Evolutionary conservation across 148 eudicot species (phyloP), one percentile per base, ranked within the genome.

Genomic region (Rhododendron williamsianum): DNA sequence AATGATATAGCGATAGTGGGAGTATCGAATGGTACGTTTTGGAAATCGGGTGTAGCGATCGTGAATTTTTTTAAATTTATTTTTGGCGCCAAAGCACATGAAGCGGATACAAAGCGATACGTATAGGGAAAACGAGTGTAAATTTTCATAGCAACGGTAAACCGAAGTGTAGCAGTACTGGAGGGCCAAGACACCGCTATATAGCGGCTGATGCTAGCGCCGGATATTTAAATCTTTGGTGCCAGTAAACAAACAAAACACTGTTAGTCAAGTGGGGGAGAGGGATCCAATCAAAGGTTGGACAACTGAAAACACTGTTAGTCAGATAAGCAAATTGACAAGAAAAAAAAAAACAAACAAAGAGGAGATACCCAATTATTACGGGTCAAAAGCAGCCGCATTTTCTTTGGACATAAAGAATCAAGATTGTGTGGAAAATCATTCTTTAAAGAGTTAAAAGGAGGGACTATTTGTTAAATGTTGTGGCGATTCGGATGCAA

Each of bases 271-370:
- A 35, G 36, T 35, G 36, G 36, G 36, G 36, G 36, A 35, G 36
- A 35, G 36, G 36, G 36, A 35, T 2, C 36, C 36, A 35, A 35
- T 0, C 36, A 35, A 35, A 35, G 2, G 36, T 35, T 35, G 2
- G 2, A 35, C 3, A 35, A 35, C 36, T 35, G 36, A 69, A 85
- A 73, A 67, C 16, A 67, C 19, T 2, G 41, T 52, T 80, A 69
- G 84, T 85, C 76, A 82, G 87, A 51, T 72, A 38, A 81, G 79
- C 87, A 71, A 81, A 83, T 83, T 25, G 58, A 16, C 6, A 9
- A 23, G 41, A 83, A 71, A 27, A 45, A 8, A 8, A 13, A 56
- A 19, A 36, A 82, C 23, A 27, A 45, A 38, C 25, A 81, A 16
- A 56, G 51, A 13, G 6, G 67, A 38, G 49, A 46, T 16, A 36